phyloP scores from a whole-genome alignment of 2,329 filamentous ascomycete species.

The Alternaria tenuissima region DNA sequence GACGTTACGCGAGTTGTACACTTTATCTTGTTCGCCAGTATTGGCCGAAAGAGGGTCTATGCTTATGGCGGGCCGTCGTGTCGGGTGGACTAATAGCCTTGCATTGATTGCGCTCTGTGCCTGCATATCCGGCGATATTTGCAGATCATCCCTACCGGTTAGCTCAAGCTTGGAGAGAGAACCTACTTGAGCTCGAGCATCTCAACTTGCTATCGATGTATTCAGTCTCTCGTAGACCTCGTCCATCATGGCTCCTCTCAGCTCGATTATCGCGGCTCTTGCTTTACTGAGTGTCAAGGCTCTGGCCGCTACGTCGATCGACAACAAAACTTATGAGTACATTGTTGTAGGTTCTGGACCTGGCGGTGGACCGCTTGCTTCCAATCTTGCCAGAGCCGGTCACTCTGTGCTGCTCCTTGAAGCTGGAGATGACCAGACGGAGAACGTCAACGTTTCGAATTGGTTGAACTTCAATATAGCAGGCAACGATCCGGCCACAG shows the following conservation, averaged over 20 bases:
- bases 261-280: neutral
- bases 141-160: neutral
- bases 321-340: conserved; percentile 55
- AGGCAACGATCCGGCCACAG: conserved; percentile 38
- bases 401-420: conserved; percentile 66
- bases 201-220: too few relatives aligned
- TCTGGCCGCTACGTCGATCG: neutral
- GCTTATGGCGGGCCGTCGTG: neutral
- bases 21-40: neutral
- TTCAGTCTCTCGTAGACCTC: too few relatives aligned
- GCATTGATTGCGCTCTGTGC: conserved; percentile 4
- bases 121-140: conserved; percentile 13
- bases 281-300: neutral
- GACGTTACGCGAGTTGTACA: neutral
- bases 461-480: conserved; percentile 59
- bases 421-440: conserved; percentile 64
- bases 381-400: conserved; percentile 53
- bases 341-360: conserved; percentile 60
- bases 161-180: neutral
- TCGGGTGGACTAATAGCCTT: neutral
- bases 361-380: conserved; percentile 25
- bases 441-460: conserved; percentile 60
- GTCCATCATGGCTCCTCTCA: neutral
- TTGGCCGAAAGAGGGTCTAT: neutral
- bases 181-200: neutral